A percentile compares a stretch with the other conserved stretches of the same genome.
Conservation (phyloP, 306 rosid species). For the Oxytropis ochrocephala region DNA sequence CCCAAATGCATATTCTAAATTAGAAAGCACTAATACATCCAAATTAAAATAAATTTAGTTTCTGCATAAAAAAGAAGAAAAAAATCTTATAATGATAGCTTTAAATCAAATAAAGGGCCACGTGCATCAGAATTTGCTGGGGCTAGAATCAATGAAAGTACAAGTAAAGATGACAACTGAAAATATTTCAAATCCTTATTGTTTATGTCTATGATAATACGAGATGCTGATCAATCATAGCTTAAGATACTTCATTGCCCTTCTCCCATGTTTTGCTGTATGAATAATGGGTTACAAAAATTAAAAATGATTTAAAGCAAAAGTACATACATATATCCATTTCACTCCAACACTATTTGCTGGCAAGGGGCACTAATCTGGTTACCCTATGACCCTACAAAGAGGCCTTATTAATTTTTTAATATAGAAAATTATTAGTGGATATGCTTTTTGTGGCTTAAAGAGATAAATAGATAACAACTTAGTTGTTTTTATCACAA, state of each 20-base stretch:
- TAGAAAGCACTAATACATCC: background rate
- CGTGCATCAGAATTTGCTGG: slow-evolving; percentile 15
- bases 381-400: slow-evolving; percentile 36
- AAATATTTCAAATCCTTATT: slow-evolving; percentile 10
- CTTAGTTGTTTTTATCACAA: slow-evolving; percentile 24
- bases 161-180: slow-evolving; percentile 3
- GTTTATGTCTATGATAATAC: slow-evolving; percentile 16
- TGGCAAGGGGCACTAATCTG: slow-evolving; percentile 26
- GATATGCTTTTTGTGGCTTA: slow-evolving; percentile 28
- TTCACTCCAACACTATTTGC: slow-evolving; percentile 25
- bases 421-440: slow-evolving; percentile 1
- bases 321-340: slow-evolving; percentile 9
- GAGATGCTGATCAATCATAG: slow-evolving; percentile 18
- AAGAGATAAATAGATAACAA: slow-evolving; percentile 21
- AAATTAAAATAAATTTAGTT: background rate
- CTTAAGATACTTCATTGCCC: slow-evolving; percentile 4
- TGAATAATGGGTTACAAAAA: slow-evolving; percentile 35
- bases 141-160: slow-evolving; percentile 14
- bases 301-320: slow-evolving; percentile 15
- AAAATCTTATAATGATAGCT: background rate
- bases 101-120: slow-evolving; percentile 3
- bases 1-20: background rate
- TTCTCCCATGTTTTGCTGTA: slow-evolving; percentile 43
- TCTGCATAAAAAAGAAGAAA: background rate
- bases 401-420: background rate